phyloP scores from a whole-genome alignment of 2,329 filamentous ascomycete species.

The Penicillium sp. region DNA sequence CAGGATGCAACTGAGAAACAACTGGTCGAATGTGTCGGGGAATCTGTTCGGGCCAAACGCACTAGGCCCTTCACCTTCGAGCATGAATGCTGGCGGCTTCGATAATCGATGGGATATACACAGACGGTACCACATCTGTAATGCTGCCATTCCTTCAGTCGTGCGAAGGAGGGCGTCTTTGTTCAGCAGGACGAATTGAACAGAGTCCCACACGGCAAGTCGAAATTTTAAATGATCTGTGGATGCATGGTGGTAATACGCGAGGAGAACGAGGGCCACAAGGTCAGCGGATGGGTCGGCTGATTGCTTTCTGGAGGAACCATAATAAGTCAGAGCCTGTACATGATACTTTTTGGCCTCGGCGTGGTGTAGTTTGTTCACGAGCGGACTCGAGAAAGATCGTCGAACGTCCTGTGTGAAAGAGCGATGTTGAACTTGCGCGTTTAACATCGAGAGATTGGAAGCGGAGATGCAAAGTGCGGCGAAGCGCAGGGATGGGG shows the following conservation, averaged over 20 bases:
- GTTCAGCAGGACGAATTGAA: slow-evolving; percentile 16
- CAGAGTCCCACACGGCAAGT: slow-evolving; percentile 18
- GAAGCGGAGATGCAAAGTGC: slow-evolving; percentile 23
- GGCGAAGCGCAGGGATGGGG: slow-evolving; percentile 1
- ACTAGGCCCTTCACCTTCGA: slow-evolving; percentile 24
- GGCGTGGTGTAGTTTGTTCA: background rate
- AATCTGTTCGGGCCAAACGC: slow-evolving; percentile 15
- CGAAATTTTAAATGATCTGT: slow-evolving; percentile 20
- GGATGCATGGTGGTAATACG: slow-evolving; percentile 25
- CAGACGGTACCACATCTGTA: slow-evolving; percentile 31
- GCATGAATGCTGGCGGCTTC: slow-evolving; percentile 23
- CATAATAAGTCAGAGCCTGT: background rate
- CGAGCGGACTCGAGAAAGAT: background rate
- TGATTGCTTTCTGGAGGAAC: background rate
- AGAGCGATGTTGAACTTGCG: slow-evolving; percentile 13
- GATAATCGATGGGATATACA: slow-evolving; percentile 25
- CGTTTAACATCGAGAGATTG: slow-evolving; percentile 23
- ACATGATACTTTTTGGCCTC: background rate
- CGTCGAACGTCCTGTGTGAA: background rate
- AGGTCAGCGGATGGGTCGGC: slow-evolving; percentile 6
- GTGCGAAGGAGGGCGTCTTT: slow-evolving; percentile 2
- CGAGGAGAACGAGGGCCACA: slow-evolving; percentile 13
- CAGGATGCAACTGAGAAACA: slow-evolving; percentile 24
- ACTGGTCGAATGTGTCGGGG: slow-evolving; percentile 19
- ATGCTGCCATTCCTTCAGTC: background rate